Evolutionary conservation across 495 filamentous ascomycete species (phyloP), one percentile per base, ranked within the genome.

Genomic region (Aspergillus olivimuriae): DNA sequence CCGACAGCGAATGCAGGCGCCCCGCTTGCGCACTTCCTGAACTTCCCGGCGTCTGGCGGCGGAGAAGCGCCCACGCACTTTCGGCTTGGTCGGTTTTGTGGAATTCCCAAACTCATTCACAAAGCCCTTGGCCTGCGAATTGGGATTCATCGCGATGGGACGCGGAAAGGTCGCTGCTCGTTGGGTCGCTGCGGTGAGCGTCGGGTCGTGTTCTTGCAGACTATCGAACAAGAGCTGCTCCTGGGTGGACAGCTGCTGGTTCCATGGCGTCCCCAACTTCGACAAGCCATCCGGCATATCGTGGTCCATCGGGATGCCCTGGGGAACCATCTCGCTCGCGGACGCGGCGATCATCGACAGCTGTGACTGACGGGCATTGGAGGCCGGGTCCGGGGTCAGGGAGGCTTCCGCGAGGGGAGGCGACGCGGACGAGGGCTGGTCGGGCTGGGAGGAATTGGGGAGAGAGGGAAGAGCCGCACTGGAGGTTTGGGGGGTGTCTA

Each of bases 1-100:
- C 2, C 86, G 77, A 63, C 88, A 94, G 34, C 88, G 78, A 41
- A 90, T 87, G 53, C 88, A 94, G 11, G 88, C 88, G 16, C 88
- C 88, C 19, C 78, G 73, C 53, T 87, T 87, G 19, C 88, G 76
- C 21, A 92, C 80, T 52, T 83, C 81, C 53, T 88, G 83, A 3
- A 94, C 86, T 58, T 94, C 83, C 53, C 81, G 81, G 37, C 88
- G 76, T 41, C 88, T 66, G 3, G 65, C 67, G 5, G 80, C 72
- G 31, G 78, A 74, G 55, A 92, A 94, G 23, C 80, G 71, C 0
- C 83, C 80, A 12, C 88, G 78, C 4, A 76, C 70, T 50, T 81
- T 83, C 23, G 70, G 75, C 43, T 77, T 76, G 5, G 50, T 50
- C 23, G 71, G 59, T 57, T 75, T 74, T 48, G 69, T 67, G 9